phyloP scores from a whole-genome alignment of 371 early-diverging fungal species.

The Nematocida sp. region DNA sequence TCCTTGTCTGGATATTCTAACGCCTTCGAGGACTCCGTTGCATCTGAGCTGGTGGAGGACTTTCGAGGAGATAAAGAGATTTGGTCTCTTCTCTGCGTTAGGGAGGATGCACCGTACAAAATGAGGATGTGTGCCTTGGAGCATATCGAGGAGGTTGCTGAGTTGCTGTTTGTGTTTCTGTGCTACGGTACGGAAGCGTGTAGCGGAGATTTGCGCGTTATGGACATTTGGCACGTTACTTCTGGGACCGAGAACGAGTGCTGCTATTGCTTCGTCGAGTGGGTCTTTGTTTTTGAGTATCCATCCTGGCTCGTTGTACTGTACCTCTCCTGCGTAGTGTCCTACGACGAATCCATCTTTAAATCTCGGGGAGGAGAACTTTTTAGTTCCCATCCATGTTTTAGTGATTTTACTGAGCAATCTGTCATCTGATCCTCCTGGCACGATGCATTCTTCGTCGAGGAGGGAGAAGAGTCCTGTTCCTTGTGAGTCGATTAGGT shows the following conservation, averaged over 20 bases:
- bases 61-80: conserved; percentile 74
- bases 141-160: conserved; percentile 76
- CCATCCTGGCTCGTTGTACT: conserved; percentile 89
- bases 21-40: conserved; percentile 98
- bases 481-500: conserved; percentile 85
- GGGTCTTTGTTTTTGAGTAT: conserved; percentile 97
- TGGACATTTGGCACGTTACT: conserved; percentile 1
- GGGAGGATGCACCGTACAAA: conserved; percentile 99
- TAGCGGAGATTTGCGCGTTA: conserved; percentile 66
- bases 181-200: conserved; percentile 76
- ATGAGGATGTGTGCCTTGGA: conserved; percentile 86
- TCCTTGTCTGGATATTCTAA: conserved; percentile 92
- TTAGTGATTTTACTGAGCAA: conserved; percentile 81
- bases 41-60: conserved; percentile 92
- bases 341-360: conserved; percentile 81
- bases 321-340: conserved; percentile 95
- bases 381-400: conserved; percentile 40
- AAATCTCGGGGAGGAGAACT: conserved; percentile 71
- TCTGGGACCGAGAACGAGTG: conserved; percentile 56
- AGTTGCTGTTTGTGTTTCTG: conserved; percentile 93
- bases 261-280: conserved; percentile 85
- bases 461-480: conserved; percentile 90
- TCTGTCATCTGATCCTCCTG: conserved; percentile 87
- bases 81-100: conserved; percentile 82
- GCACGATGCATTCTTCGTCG: conserved; percentile 98